Percentiles rank a stretch among this genome's conserved stretches.
Evolutionary conservation across 495 filamentous ascomycete genomes (phyloP).

Genomic region (Choiromyces venosus): DNA sequence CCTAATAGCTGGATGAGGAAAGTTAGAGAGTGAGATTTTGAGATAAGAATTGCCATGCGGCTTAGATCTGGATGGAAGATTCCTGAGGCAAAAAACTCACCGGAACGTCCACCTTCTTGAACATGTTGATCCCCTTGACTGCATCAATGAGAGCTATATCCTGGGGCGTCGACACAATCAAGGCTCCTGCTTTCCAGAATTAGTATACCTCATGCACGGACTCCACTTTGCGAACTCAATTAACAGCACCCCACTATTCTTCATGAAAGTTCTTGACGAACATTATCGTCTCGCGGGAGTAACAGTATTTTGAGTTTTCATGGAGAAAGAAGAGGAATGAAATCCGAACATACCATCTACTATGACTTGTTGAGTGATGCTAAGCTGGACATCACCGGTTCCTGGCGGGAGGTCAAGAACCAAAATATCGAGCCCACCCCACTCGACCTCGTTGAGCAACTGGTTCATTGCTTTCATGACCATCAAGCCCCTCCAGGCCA

Average conservation of each 20-base stretch:
- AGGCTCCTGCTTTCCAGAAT: slow-evolving; percentile 50
- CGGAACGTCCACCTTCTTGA: slow-evolving; percentile 68
- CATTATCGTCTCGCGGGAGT: neutral
- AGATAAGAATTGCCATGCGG: neutral
- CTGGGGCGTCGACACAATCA: slow-evolving; percentile 93
- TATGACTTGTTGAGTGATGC: slow-evolving; percentile 82
- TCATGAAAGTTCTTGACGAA: neutral
- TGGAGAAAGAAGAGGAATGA: neutral
- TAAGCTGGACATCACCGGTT: slow-evolving; percentile 90
- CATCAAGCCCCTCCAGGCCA: slow-evolving; percentile 97
- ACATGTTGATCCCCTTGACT: slow-evolving; percentile 85
- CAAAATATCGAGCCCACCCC: slow-evolving; percentile 76
- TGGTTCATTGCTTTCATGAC: slow-evolving; percentile 96
- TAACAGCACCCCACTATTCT: neutral
- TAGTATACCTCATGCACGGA: neutral
- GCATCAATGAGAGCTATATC: slow-evolving; percentile 85
- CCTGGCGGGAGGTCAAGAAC: slow-evolving; percentile 90
- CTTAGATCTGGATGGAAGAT: neutral
- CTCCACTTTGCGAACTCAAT: slow-evolving; percentile 2
- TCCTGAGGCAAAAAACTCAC: slow-evolving; percentile 45
- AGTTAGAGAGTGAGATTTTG: neutral
- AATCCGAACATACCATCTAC: slow-evolving; percentile 58
- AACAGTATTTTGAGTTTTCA: neutral
- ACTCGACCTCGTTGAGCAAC: slow-evolving; percentile 86
- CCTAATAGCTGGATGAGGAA: slow-evolving; percentile 55